Evolutionary conservation across 1,284 basidiomycete genomes (phyloP), one percentile per base, ranked within the genome.

Genomic region (Sanghuangporus sanghuang): DNA sequence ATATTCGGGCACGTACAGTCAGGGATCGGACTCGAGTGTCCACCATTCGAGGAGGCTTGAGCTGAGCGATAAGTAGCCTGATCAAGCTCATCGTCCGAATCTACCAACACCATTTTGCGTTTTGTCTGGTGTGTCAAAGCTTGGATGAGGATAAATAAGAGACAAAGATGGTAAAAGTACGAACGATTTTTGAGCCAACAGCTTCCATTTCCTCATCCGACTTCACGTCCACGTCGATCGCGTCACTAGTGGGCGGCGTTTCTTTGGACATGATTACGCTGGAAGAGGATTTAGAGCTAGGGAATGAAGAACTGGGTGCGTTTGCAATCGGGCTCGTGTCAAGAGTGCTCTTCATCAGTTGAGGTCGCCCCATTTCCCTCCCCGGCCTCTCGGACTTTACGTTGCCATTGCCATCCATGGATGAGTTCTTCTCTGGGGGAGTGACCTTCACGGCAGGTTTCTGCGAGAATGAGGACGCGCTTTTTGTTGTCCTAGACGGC

Each of bases 201-300:
- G 63, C 62, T 56, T 71, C 67, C 6, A 71, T 71, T 38, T 73
- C 75, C 40, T 80, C 81, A 23, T 81, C 81, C 6, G 78, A 79
- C 48, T 84, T 66, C 85, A 90, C 85, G 69, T 90, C 89, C 5
- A 92, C 79, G 67, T 92, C 89, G 62, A 90, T 81, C 21, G 81
- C 78, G 66, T 92, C 88, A 67, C 90, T 92, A 1, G 87, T 89
- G 0, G 89, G 89, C 16, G 89, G 89, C 1, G 86, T 89, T 14
- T 83, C 81, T 49, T 76, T 76, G n/a, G 66, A 65, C 54, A 69
- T 55, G 8, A 44, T 32, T 42, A 59, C 57, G 48, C 57, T 63
- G 49, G 69, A 67, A 27, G 68, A 69, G 36, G 67, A 66, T 46
- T 64, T 54, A 73, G 67, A 23, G 63, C 68, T 57, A 62, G 62